Base-by-base conservation (phyloP, 148 eudicot genomes). In the Silene latifolia region DNA sequence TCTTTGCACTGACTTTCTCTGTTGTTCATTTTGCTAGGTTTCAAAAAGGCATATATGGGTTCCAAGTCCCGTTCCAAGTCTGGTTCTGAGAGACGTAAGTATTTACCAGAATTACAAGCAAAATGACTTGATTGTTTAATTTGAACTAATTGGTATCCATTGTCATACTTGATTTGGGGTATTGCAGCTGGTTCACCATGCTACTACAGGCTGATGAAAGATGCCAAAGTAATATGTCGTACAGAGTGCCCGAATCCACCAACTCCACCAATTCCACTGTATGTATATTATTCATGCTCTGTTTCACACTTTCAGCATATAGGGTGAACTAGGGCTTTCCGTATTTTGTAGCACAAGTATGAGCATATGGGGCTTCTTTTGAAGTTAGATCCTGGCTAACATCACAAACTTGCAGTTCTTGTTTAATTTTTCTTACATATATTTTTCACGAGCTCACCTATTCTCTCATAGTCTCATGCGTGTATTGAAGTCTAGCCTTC, bases 211-310 rank as follows among this genome's bases (percentile, higher is more conserved):
- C 73, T 85, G 74, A 39, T 70, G 84, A 83, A 85, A 76, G 88
- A 85, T 21, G 1, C 19, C 14, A 85, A 81, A 72, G 2, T 70
- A 42, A 83, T 85, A 67, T 80, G 86, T 67, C 84, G 75, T 54
- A 67, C 82, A 2, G 59, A 83, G 68, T 83, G 86, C 81, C 54
- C 35, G 4, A 76, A 78, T 54, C 80, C 84, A 60, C 88, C 84
- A 13, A 18, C 80, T 76, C 80, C 84, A 60, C 88, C 84, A 13
- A 12, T 83, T 76, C 58, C 63, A 71, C 65, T 69, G 86, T 85
- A 83, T 32, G 84, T 73, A 47, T 5, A 58, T 61, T 10, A 15
- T 75, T 58, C 21, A 44, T 69, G 2, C 39, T 25, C 35, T 14
- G 8, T 67, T 14, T 72, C 39, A 46, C 35, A 14, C 6, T 67